Conservation (phyloP, 2,329 filamentous ascomycete species). For the Ceratocystis papillata region DNA sequence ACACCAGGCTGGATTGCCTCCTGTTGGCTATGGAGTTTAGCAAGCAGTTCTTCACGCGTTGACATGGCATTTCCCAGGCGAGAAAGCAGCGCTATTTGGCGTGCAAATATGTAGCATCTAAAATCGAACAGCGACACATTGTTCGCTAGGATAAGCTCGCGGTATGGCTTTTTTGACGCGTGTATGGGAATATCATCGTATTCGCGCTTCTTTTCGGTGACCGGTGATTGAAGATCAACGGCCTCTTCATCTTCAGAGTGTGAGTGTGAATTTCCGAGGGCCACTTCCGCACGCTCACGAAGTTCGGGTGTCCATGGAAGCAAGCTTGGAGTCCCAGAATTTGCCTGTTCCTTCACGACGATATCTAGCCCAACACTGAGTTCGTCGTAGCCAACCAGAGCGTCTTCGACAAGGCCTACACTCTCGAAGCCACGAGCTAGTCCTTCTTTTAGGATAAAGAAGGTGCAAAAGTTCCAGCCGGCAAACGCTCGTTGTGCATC, state of each 20-base stretch:
- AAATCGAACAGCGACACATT: slow-evolving; percentile 97
- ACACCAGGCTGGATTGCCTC: slow-evolving; percentile 46
- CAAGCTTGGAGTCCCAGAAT: slow-evolving; percentile 51
- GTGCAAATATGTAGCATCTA: slow-evolving; percentile 80
- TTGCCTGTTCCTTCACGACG: slow-evolving; percentile 62
- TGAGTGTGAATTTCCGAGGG: slow-evolving; percentile 1
- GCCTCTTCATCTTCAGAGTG: slow-evolving; percentile 34
- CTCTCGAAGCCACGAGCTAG: slow-evolving; percentile 90
- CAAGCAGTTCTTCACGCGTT: slow-evolving; percentile 50
- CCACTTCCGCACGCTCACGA: slow-evolving; percentile 43
- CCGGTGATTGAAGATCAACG: slow-evolving; percentile 41
- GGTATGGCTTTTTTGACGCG: slow-evolving; percentile 65
- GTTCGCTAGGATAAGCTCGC: slow-evolving; percentile 84
- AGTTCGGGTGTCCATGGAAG: slow-evolving; percentile 64
- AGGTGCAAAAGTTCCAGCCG: slow-evolving; percentile 99
- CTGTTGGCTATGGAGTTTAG: slow-evolving; percentile 52
- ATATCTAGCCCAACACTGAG: slow-evolving; percentile 77
- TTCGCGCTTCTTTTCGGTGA: slow-evolving; percentile 30
- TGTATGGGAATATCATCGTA: slow-evolving; percentile 47
- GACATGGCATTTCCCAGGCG: slow-evolving; percentile 67
- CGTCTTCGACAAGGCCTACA: slow-evolving; percentile 90
- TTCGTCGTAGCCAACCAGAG: slow-evolving; percentile 88
- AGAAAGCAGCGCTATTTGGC: slow-evolving; percentile 72
- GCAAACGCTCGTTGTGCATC: slow-evolving; percentile 77
- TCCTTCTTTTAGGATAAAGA: slow-evolving; percentile 95